A percentile compares a stretch with the other conserved stretches of the same genome.
phyloP scores from a whole-genome alignment of 352 stramenopile genomes.

The Globisporangium heterothallicum region DNA sequence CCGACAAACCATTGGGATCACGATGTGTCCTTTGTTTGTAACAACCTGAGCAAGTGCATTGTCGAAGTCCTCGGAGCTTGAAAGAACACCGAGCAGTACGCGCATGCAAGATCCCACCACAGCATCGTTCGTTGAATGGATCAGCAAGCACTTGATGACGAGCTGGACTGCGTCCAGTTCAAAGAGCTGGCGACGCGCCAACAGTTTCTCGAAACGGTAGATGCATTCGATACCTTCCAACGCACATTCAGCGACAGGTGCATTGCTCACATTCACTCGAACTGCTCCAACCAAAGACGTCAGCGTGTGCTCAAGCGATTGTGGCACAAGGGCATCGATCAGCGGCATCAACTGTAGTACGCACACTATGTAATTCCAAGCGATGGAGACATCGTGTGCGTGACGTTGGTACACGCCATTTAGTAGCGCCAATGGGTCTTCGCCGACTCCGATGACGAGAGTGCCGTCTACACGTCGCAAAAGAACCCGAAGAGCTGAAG shows the following conservation, averaged over 20 bases:
- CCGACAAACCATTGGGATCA: constrained; percentile 3
- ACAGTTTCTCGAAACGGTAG: neutral
- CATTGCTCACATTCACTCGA: neutral
- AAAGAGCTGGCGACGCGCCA: neutral
- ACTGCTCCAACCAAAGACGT: neutral
- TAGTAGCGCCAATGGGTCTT: neutral
- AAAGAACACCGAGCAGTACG: neutral
- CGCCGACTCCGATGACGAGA: neutral
- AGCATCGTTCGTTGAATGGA: neutral
- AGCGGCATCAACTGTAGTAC: constrained; percentile 2
- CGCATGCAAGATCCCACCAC: constrained; percentile 1
- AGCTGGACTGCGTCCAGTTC: neutral
- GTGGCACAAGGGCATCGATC: neutral
- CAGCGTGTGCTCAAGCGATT: neutral
- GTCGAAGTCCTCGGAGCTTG: constrained; percentile 3
- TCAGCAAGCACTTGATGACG: constrained; percentile 1
- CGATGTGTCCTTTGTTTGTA: neutral
- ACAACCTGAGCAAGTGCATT: constrained; percentile 1
- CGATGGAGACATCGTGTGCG: neutral
- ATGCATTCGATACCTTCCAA: constrained; percentile 2
- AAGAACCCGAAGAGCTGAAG: neutral
- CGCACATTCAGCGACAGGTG: neutral
- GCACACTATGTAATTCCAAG: constrained; percentile 1
- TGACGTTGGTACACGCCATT: constrained; percentile 4
- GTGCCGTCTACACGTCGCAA: neutral